Conservation (phyloP, 129 eudicot species). For the Erigeron canadensis region DNA sequence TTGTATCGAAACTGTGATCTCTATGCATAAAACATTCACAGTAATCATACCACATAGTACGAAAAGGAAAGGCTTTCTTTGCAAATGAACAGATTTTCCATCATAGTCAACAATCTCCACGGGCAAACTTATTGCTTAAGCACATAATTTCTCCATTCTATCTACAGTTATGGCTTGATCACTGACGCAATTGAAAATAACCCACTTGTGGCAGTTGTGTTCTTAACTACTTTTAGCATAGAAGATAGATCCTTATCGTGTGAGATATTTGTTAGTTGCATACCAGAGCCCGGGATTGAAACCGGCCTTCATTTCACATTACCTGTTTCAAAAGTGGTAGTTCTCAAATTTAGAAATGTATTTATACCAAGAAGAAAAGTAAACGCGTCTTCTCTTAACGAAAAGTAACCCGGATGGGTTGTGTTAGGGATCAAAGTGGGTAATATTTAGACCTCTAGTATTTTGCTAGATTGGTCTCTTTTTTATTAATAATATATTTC, state of each 20-base stretch:
- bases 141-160: conserved; percentile 90
- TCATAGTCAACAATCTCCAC: conserved; percentile 91
- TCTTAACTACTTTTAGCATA: conserved; percentile 85
- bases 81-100: conserved; percentile 76
- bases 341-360: not conserved
- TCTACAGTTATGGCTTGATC: conserved; percentile 95
- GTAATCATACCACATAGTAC: conserved; percentile 89
- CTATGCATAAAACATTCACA: not conserved
- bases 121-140: conserved; percentile 80
- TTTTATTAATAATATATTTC: no score
- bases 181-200: conserved; percentile 88
- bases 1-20: not conserved
- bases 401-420: not conserved
- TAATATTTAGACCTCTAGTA: no score
- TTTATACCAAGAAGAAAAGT: not conserved
- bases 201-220: conserved; percentile 74
- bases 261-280: conserved; percentile 92
- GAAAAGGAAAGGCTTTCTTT: conserved; percentile 97
- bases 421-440: not conserved
- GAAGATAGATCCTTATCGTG: conserved; percentile 92
- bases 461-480: no score
- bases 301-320: conserved; percentile 84
- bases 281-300: conserved; percentile 94
- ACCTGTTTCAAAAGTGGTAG: conserved; percentile 44
- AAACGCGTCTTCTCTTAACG: not conserved